Percentiles rank a stretch among this genome's conserved stretches.
Evolutionary conservation across 106 monocot species (phyloP).

Genomic region (Dendrobium officinale): DNA sequence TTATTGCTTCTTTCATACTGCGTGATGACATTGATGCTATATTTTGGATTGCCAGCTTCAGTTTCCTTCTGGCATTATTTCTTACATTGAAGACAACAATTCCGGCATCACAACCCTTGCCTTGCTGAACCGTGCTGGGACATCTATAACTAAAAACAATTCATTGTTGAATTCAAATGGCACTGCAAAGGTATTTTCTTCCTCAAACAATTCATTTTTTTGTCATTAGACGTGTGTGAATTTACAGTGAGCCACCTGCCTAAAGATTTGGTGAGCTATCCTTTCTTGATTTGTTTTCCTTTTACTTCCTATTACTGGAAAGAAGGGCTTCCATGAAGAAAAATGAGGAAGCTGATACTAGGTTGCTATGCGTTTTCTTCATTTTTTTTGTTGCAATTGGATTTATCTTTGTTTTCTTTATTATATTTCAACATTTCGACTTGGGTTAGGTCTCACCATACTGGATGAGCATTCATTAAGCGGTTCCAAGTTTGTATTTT

Average conservation of each 20-base stretch:
- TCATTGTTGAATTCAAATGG: conserved; percentile 12
- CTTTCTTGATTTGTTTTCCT: too few relatives aligned
- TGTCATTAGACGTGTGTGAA: not conserved
- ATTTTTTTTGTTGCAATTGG: not conserved
- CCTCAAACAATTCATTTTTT: not conserved
- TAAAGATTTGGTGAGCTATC: too few relatives aligned
- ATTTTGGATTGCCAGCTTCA: conserved; percentile 43
- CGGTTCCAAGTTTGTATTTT: too few relatives aligned
- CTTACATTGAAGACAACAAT: conserved; percentile 64
- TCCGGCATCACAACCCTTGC: conserved; percentile 54
- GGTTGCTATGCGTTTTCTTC: too few relatives aligned
- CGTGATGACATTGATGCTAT: not conserved
- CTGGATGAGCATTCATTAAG: too few relatives aligned
- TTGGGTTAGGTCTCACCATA: too few relatives aligned
- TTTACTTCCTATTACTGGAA: too few relatives aligned
- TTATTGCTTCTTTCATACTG: not conserved
- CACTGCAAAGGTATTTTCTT: conserved; percentile 24
- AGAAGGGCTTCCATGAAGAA: not conserved
- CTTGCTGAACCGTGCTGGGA: conserved; percentile 56
- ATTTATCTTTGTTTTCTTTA: not conserved
- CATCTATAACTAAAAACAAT: conserved; percentile 22
- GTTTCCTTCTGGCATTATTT: conserved; percentile 62
- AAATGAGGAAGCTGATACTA: not conserved
- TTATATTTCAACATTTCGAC: not conserved
- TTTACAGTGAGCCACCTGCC: too few relatives aligned